Conservation (phyloP, 1,139 yeast genomes). For the Casaregolazyma lundiana region DNA sequence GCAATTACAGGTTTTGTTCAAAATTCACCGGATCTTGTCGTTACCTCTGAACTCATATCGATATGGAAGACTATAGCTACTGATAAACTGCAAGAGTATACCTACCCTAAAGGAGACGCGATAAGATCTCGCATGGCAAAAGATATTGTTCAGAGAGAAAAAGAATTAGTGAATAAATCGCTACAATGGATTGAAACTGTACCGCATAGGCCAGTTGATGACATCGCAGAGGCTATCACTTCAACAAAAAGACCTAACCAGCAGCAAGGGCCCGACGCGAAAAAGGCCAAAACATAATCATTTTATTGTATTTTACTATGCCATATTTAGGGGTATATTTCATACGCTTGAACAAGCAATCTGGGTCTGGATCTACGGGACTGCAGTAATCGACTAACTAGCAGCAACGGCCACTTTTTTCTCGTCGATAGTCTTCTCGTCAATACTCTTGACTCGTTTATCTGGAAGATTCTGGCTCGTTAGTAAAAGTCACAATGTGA, state of each 20-base stretch:
- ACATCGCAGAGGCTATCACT: slow-evolving; percentile 6
- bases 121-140: slow-evolving; percentile 2
- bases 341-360: no score
- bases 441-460: slow-evolving; percentile 6
- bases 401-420: slow-evolving; percentile 3
- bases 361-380: no score
- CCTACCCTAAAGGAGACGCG: slow-evolving; percentile 1
- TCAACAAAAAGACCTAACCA: neutral
- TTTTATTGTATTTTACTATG: neutral
- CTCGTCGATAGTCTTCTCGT: slow-evolving; percentile 5
- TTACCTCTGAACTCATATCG: slow-evolving; percentile 3
- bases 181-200: slow-evolving; percentile 19
- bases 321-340: neutral
- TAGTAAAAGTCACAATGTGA: neutral
- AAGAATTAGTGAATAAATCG: slow-evolving; percentile 21
- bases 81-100: slow-evolving; percentile 1
- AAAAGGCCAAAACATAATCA: slow-evolving; percentile 1
- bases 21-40: neutral
- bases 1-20: slow-evolving; percentile 15
- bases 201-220: slow-evolving; percentile 10
- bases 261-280: neutral
- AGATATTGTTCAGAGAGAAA: slow-evolving; percentile 27
- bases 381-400: no score
- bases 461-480: slow-evolving; percentile 5
- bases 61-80: slow-evolving; percentile 1